phyloP scores from a whole-genome alignment of 768 basidiomycete species.

The Myochromella boudieri region DNA sequence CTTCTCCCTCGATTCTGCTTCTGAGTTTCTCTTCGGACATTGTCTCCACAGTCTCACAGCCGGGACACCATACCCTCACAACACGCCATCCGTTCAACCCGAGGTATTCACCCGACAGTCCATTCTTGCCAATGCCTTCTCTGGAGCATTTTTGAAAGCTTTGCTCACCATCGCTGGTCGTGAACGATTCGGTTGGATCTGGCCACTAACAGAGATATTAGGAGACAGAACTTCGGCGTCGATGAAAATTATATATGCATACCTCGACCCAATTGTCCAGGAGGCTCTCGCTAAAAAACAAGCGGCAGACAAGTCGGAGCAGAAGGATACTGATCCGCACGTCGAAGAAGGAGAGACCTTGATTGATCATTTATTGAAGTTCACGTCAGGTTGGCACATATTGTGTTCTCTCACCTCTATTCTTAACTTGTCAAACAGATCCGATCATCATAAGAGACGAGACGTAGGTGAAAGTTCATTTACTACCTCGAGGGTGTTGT shows the following conservation, averaged over 20 bases:
- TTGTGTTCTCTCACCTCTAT: neutral
- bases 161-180: conserved; percentile 44
- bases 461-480: neutral
- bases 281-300: conserved; percentile 47
- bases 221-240: conserved; percentile 42
- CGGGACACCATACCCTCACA: conserved; percentile 52
- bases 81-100: conserved; percentile 25
- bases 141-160: conserved; percentile 47
- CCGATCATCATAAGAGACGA: conserved; percentile 40
- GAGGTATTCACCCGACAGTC: conserved; percentile 23
- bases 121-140: conserved; percentile 41
- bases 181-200: conserved; percentile 44
- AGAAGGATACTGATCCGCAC: conserved; percentile 29
- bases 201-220: conserved; percentile 54
- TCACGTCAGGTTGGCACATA: conserved; percentile 40
- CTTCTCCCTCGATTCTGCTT: conserved; percentile 67
- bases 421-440: conserved; percentile 43
- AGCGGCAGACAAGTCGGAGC: conserved; percentile 10
- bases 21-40: conserved; percentile 64
- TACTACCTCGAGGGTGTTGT: neutral
- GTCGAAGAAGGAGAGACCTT: conserved; percentile 45
- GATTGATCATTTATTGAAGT: conserved; percentile 53
- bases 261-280: conserved; percentile 51
- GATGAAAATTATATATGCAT: conserved; percentile 54
- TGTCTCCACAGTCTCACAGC: conserved; percentile 54